Percentiles rank a stretch among this genome's conserved stretches.
Evolutionary conservation across 371 early-diverging fungal species (phyloP).

Genomic region (Mucor lusitanicus): DNA sequence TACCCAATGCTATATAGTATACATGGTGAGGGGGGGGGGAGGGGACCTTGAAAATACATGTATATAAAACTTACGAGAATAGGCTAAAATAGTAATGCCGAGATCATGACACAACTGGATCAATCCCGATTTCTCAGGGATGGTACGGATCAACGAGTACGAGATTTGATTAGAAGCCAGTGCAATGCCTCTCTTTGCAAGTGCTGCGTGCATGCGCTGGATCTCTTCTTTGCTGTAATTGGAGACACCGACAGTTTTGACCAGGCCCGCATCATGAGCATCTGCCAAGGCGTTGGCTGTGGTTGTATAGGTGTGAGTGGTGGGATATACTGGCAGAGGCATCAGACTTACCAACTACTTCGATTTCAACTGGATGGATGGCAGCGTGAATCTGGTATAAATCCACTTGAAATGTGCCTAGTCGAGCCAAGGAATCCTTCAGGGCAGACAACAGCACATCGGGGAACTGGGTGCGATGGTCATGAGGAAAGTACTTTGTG

Average conservation of each 20-base stretch:
- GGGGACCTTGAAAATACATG: too few species aligned
- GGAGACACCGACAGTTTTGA: constrained; percentile 69
- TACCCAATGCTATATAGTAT: constrained; percentile 37
- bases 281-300: constrained; percentile 55
- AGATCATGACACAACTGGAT: constrained; percentile 58
- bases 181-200: constrained; percentile 52
- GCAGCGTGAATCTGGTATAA: constrained; percentile 81
- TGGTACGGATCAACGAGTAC: constrained; percentile 50
- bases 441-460: constrained; percentile 47
- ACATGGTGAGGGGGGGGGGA: too few species aligned
- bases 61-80: constrained; percentile 46
- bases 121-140: constrained; percentile 54
- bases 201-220: constrained; percentile 50
- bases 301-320: too few species aligned
- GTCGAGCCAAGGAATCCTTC: constrained; percentile 54
- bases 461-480: constrained; percentile 41
- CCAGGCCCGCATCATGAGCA: constrained; percentile 52
- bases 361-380: constrained; percentile 49
- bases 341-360: constrained; percentile 51
- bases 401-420: constrained; percentile 60
- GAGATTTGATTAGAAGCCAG: constrained; percentile 60
- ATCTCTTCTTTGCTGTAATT: constrained; percentile 62
- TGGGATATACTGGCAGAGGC: too few species aligned
- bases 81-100: constrained; percentile 61
- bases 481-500: constrained; percentile 54